These are phyloP conservation scores for Allium fistulosum DNA, from an alignment of 106 monocot species.

Conservation along the genomic window DNA sequence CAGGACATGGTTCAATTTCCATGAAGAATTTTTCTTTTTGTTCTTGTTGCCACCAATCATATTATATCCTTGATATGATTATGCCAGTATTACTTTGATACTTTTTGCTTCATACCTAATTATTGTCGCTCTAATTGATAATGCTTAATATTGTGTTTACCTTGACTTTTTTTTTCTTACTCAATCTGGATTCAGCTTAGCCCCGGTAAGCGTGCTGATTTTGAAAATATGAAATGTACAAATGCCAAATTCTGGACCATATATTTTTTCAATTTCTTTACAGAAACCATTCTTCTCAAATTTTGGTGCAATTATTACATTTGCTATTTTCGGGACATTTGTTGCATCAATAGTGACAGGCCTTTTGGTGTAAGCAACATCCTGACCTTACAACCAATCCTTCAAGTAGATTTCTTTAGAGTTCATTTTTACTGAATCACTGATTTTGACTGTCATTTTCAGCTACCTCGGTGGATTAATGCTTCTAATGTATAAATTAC, in stretches of 20 bases:
- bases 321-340: conserved; percentile 94
- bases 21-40: conserved; percentile 98
- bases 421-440: background rate
- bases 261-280: background rate
- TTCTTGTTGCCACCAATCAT: conserved; percentile 97
- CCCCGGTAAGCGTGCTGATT: conserved; percentile 47
- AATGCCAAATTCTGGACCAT: too few relatives aligned
- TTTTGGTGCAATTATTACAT: conserved; percentile 95
- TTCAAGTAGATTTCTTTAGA: background rate
- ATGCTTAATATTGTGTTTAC: conserved; percentile 14
- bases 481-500: conserved; percentile 87
- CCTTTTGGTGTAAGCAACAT: conserved; percentile 71
- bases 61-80: conserved; percentile 72
- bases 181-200: conserved; percentile 99
- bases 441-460: conserved; percentile 13
- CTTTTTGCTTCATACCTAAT: background rate
- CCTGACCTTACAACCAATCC: background rate
- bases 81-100: background rate
- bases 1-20: conserved; percentile 96
- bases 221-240: background rate
- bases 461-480: conserved; percentile 91
- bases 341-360: conserved; percentile 88
- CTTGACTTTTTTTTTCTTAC: conserved; percentile 57
- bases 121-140: background rate
- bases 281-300: conserved; percentile 99